These are phyloP conservation scores for Trichoderma gamsii DNA, from an alignment of 495 filamentous ascomycete genomes.

Conservation along the genomic window DNA sequence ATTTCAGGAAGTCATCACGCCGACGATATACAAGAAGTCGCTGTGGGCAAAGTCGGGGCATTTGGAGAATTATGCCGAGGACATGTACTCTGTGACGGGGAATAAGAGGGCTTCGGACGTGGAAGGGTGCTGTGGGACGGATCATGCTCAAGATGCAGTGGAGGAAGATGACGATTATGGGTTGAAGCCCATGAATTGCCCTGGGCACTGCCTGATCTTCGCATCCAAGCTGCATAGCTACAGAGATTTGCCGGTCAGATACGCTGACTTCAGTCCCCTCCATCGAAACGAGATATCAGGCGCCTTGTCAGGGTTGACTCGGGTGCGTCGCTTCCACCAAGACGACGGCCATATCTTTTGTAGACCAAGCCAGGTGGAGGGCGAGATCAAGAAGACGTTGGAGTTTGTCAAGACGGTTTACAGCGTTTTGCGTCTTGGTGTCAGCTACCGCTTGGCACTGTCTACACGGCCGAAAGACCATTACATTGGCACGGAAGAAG, in stretches of 20 bases:
- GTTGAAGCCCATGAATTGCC: conserved; percentile 96
- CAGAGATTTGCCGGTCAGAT: conserved; percentile 79
- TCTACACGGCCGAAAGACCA: conserved; percentile 73
- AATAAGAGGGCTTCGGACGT: conserved; percentile 36
- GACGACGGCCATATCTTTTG: conserved; percentile 97
- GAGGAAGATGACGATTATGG: conserved; percentile 72
- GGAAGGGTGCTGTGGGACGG: conserved; percentile 21
- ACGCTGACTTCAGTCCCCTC: conserved; percentile 86
- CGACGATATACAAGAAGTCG: conserved; percentile 87
- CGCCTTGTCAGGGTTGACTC: conserved; percentile 76
- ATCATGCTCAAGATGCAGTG: conserved; percentile 26
- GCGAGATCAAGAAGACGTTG: conserved; percentile 72
- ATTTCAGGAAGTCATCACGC: conserved; percentile 87
- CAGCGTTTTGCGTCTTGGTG: conserved; percentile 59
- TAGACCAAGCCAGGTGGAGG: conserved; percentile 70
- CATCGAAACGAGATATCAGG: conserved; percentile 90
- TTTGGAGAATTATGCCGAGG: conserved; percentile 88
- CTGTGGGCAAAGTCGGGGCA: conserved; percentile 88
- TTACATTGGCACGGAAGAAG: conserved; percentile 69
- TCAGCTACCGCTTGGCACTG: conserved; percentile 67
- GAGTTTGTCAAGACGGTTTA: conserved; percentile 78
- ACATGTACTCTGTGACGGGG: conserved; percentile 87
- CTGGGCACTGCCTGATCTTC: conserved; percentile 89
- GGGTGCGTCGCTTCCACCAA: conserved; percentile 90
- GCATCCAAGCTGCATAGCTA: conserved; percentile 63